Conservation (phyloP, 2,329 filamentous ascomycete genomes). For the Botrytis sinoallii region DNA sequence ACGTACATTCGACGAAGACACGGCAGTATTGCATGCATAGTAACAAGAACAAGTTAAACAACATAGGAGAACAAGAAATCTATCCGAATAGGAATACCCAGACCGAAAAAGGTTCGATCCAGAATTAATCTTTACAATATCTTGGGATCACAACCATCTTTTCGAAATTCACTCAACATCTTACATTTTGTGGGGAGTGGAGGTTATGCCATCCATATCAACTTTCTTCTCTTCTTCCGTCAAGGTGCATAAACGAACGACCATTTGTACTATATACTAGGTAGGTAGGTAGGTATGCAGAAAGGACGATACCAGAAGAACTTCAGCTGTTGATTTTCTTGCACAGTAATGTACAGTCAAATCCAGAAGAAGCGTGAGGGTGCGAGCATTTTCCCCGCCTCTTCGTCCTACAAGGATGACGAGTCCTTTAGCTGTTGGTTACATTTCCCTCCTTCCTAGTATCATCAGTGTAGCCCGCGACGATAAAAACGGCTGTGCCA, state of each 20-base stretch:
- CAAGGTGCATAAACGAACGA: slow-evolving; percentile 1
- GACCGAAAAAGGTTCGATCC: not conserved
- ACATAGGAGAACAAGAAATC: not conserved
- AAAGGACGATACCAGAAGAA: not conserved
- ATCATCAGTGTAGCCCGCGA: slow-evolving; percentile 6
- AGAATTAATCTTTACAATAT: not conserved
- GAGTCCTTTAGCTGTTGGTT: not conserved
- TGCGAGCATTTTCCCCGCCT: not conserved
- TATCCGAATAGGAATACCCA: not conserved
- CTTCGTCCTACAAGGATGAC: slow-evolving; percentile 2
- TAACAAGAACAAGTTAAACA: not conserved
- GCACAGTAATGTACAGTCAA: not conserved
- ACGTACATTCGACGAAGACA: not conserved
- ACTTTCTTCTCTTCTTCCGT: not conserved
- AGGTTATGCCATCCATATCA: not conserved
- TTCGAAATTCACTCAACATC: not conserved
- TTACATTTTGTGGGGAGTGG: not conserved
- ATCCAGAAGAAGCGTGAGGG: not conserved
- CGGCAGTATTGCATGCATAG: slow-evolving; percentile 1
- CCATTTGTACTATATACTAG: not conserved
- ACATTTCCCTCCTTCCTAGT: not conserved
- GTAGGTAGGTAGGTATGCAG: not conserved
- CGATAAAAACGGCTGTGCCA: slow-evolving; percentile 12
- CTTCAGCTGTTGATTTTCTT: not conserved
- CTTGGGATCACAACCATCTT: not conserved